A percentile compares a stretch with the other conserved stretches of the same genome.
Conservation (phyloP, 1,284 basidiomycete species). For the Singerocomus rubriflavus region DNA sequence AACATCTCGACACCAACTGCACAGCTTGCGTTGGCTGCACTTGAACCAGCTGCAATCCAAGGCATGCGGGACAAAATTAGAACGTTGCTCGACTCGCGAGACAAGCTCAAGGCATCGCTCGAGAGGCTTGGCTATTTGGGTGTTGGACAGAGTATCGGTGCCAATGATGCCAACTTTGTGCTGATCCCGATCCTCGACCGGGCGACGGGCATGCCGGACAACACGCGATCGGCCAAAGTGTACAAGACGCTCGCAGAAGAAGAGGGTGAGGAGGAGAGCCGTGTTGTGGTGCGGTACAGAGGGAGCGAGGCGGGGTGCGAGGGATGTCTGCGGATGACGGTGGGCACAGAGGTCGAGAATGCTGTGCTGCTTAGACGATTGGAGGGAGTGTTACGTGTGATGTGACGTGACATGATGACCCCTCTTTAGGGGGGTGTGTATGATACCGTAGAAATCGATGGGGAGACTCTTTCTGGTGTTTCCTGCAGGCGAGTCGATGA, state of each 20-base stretch:
- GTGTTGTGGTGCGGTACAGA: conserved; percentile 89
- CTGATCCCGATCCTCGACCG: conserved; percentile 74
- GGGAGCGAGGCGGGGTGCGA: conserved; percentile 85
- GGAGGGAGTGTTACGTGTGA: conserved; percentile 39
- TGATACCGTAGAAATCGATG: background rate
- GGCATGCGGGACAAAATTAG: conserved; percentile 67
- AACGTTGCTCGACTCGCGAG: conserved; percentile 61
- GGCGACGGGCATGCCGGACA: conserved; percentile 53
- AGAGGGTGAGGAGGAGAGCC: conserved; percentile 76
- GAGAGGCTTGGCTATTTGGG: conserved; percentile 47
- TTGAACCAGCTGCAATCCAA: conserved; percentile 61
- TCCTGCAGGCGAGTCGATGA: too few relatives aligned
- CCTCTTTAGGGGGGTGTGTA: conserved; percentile 6
- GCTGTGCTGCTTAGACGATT: conserved; percentile 48
- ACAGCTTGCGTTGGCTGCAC: conserved; percentile 76
- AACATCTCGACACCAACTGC: conserved; percentile 94
- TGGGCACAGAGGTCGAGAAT: conserved; percentile 87
- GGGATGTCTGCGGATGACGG: conserved; percentile 87
- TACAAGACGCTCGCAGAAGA: conserved; percentile 88
- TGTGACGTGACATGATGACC: too few relatives aligned
- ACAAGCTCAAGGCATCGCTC: conserved; percentile 50
- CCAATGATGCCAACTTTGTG: conserved; percentile 91
- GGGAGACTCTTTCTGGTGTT: too few relatives aligned
- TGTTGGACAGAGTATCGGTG: conserved; percentile 74
- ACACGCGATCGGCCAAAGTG: conserved; percentile 60